Base-by-base conservation (phyloP, 305 asterid species). In the Plantago coronopus region DNA sequence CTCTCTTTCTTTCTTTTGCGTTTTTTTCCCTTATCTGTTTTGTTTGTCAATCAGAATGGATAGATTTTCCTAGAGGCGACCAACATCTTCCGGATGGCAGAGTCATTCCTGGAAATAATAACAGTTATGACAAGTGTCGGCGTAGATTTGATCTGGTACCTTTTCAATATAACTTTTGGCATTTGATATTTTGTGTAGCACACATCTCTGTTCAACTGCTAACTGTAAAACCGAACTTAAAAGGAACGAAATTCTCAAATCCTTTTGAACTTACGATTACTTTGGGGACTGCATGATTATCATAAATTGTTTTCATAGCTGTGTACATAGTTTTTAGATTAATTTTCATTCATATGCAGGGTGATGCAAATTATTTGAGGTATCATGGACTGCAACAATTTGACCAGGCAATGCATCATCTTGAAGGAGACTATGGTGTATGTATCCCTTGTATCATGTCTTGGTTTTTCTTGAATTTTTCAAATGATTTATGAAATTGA, bases 131-230 rank as follows among this genome's bases (percentile, higher is more conserved):
- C 78, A 94, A 90, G 78, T 94, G 99, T 71, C 70, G 99, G 44
- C 95, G 99, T 48, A 87, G 97, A 78, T 94, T 94, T 70, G 99
- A 94, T 81, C 91, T 94, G 89, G 99, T 86, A 58, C 74, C 40
- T 50, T 60, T 66, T 61, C 10, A 10, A 43, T 27, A 38, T 55
- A 53, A 48, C 64, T 62, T 59, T 42, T 59, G 65, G 49, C 51
- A 60, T 43, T 43, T 63, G 10, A 37, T 48, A 17, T 10, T 16
- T 71, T 21, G 23, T 9, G 54, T 61, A 19, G 44, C 34, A 63
- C 13, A 49, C 34, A 34, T 63, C 20, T 56, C 47, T 44, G 42
- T 34, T 49, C 49, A n/a, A 50, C 8, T 12, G 40, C 7, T 17
- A 57, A 40, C 16, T 47, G 22, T 54, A 29, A 44, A 65, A 15